Evolutionary conservation across 345 rosid genomes (phyloP).

Genomic region (Salix viminalis): DNA sequence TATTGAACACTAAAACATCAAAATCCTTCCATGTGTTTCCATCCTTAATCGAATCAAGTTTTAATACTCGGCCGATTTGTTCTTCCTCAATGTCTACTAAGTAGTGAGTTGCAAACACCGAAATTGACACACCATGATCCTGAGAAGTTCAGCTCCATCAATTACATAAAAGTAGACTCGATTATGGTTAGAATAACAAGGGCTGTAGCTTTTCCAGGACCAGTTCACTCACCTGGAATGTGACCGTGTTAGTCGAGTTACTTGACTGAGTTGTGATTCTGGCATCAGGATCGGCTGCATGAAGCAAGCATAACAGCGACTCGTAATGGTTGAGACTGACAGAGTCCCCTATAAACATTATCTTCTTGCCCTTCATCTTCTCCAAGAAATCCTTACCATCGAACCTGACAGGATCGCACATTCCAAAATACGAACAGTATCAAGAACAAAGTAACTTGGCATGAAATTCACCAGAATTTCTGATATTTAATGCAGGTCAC

Average conservation of each 20-base stretch:
- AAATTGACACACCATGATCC: constrained; percentile 49
- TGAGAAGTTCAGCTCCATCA: constrained; percentile 14
- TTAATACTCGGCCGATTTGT: constrained; percentile 46
- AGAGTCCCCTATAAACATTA: constrained; percentile 66
- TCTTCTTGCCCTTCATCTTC: constrained; percentile 42
- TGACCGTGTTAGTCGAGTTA: constrained; percentile 15
- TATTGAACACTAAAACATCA: constrained; percentile 58
- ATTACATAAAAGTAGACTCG: neutral
- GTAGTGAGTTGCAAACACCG: constrained; percentile 29
- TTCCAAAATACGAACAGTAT: neutral
- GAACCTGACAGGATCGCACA: constrained; percentile 33
- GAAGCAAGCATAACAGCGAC: constrained; percentile 52
- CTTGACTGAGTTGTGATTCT: constrained; percentile 16
- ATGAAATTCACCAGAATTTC: neutral
- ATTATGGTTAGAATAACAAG: neutral
- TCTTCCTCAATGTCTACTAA: constrained; percentile 52
- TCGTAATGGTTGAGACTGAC: constrained; percentile 57
- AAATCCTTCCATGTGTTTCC: constrained; percentile 47
- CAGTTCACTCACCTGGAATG: constrained; percentile 38
- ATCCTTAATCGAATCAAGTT: constrained; percentile 44
- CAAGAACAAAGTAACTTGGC: neutral
- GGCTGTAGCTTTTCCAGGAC: neutral
- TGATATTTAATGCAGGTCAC: no score
- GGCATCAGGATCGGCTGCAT: constrained; percentile 46
- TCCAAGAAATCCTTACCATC: constrained; percentile 40